phyloP scores from a whole-genome alignment of 148 eudicot genomes.

The Cornus florida region DNA sequence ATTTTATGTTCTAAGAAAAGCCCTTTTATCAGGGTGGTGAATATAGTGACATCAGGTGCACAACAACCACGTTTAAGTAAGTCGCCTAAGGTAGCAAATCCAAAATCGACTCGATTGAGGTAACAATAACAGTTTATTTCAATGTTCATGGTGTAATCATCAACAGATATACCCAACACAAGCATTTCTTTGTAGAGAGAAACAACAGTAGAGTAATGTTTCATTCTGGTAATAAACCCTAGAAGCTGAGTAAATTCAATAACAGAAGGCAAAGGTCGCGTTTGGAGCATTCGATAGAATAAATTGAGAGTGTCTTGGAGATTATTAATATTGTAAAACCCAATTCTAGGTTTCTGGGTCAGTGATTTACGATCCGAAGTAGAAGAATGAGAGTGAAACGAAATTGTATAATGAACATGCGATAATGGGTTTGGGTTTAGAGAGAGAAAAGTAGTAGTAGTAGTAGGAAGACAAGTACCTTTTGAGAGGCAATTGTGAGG shows the following conservation, averaged over 20 bases:
- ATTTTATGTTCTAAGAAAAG: background rate
- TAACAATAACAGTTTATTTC: conserved; percentile 6
- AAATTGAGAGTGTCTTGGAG: background rate
- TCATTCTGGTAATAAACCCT: background rate
- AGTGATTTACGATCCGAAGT: too few species aligned
- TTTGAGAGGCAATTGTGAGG: too few species aligned
- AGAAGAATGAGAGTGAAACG: too few species aligned
- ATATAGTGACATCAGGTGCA: conserved; percentile 4
- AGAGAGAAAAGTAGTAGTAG: too few species aligned
- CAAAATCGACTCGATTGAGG: conserved; percentile 5
- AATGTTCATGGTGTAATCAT: background rate
- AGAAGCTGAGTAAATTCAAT: background rate
- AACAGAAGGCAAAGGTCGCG: conserved; percentile 6
- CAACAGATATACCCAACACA: background rate
- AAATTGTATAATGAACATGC: too few species aligned
- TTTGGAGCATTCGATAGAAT: background rate
- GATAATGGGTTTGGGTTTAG: too few species aligned
- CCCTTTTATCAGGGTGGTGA: conserved; percentile 2
- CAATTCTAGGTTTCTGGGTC: too few species aligned
- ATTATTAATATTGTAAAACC: background rate
- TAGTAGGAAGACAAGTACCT: too few species aligned
- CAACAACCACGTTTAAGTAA: conserved; percentile 14
- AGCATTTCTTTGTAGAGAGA: background rate
- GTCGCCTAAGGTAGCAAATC: conserved; percentile 9
- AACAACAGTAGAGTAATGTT: background rate